Percentiles rank a stretch among this genome's conserved stretches.
These are phyloP conservation scores for Metarhizium brunneum DNA, from an alignment of 2,329 filamentous ascomycete genomes.

Conservation along the genomic window DNA sequence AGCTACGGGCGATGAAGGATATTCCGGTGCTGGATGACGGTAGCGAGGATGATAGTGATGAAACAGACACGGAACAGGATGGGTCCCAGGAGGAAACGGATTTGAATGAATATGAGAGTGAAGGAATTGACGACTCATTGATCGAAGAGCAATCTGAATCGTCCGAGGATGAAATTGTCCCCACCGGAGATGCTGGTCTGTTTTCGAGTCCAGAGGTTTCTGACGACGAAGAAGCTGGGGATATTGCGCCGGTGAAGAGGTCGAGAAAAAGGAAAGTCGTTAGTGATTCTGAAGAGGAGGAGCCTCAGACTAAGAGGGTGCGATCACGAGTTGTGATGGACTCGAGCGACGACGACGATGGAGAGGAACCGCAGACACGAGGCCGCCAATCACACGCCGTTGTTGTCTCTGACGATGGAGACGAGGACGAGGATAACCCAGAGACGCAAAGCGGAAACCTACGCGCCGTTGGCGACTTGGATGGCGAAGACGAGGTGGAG, in stretches of 20 bases:
- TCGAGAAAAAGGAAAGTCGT: conserved; percentile 20
- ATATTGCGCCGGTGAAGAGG: conserved; percentile 4
- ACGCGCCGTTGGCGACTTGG: background rate
- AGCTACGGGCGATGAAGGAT: conserved; percentile 7
- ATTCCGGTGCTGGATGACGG: conserved; percentile 4
- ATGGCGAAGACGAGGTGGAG: background rate
- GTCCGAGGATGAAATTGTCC: conserved; percentile 9
- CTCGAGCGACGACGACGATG: background rate
- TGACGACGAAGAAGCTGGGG: conserved; percentile 3
- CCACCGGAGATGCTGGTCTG: background rate
- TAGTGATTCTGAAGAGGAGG: conserved; percentile 17
- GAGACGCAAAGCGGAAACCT: background rate
- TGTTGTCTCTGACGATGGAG: background rate
- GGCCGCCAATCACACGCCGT: background rate
- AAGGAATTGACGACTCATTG: conserved; percentile 27
- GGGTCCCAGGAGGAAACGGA: conserved; percentile 2
- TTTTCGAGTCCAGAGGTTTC: conserved; percentile 4
- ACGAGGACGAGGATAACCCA: background rate
- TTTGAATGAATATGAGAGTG: conserved; percentile 27
- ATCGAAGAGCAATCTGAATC: conserved; percentile 16
- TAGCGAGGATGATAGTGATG: conserved; percentile 10
- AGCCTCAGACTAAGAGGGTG: conserved; percentile 14
- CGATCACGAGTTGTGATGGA: conserved; percentile 16
- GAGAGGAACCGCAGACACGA: background rate
- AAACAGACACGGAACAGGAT: background rate